Conservation (phyloP, 2,329 filamentous ascomycete genomes). For the Pestalotiopsis sp. region DNA sequence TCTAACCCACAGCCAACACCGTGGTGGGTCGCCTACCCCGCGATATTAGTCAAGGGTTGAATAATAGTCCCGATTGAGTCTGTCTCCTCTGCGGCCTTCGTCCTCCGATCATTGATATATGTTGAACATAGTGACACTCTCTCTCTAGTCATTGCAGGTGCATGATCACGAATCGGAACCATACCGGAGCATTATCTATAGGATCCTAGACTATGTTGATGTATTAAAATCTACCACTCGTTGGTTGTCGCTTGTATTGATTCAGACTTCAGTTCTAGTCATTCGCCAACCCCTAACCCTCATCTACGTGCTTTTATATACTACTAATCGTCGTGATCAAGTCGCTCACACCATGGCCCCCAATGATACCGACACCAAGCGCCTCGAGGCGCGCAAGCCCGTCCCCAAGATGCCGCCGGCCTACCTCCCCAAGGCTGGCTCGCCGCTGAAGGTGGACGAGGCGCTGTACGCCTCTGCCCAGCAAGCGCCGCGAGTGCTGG, state of each 20-base stretch:
- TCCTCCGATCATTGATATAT: background rate
- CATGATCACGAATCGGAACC: background rate
- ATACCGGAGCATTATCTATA: background rate
- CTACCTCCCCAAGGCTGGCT: slow-evolving; percentile 45
- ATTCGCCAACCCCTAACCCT: background rate
- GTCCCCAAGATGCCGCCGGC: slow-evolving; percentile 51
- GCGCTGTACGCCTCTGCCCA: slow-evolving; percentile 64
- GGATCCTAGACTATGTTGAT: background rate
- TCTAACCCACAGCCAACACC: background rate
- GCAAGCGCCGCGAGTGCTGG: slow-evolving; percentile 39
- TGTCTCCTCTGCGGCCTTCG: background rate
- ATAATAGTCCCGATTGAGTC: background rate
- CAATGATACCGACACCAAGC: slow-evolving; percentile 23
- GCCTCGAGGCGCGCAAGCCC: slow-evolving; percentile 43
- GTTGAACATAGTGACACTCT: background rate
- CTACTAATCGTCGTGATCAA: background rate
- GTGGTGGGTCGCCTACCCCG: background rate
- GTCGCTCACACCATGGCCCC: background rate
- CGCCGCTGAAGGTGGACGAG: slow-evolving; percentile 45
- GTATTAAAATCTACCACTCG: background rate
- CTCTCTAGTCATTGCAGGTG: background rate
- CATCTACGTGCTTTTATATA: background rate
- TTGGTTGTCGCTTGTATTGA: background rate
- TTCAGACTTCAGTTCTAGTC: background rate
- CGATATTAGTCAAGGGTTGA: slow-evolving; percentile 8